A percentile compares a stretch with the other conserved stretches of the same genome.
Evolutionary conservation across 2,329 filamentous ascomycete genomes (phyloP).

Genomic region (Fusarium beomiforme): DNA sequence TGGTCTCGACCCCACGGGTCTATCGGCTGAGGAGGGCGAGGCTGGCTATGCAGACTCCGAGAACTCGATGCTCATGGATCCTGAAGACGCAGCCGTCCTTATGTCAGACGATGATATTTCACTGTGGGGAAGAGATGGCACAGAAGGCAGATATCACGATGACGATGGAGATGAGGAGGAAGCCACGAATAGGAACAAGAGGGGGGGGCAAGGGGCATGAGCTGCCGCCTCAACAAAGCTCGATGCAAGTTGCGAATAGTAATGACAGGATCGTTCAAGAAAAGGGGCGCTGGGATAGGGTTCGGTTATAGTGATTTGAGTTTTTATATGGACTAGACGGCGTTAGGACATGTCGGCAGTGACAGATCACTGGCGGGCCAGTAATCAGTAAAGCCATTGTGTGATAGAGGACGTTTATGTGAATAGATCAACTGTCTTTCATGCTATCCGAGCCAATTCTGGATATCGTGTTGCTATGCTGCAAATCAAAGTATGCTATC

Average conservation of each 20-base stretch:
- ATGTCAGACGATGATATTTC: slow-evolving; percentile 70
- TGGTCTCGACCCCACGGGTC: slow-evolving; percentile 38
- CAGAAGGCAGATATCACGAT: slow-evolving; percentile 47
- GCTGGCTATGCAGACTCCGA: slow-evolving; percentile 57
- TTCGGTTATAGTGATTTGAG: neutral
- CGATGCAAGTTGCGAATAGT: slow-evolving; percentile 5
- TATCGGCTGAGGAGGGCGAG: slow-evolving; percentile 47
- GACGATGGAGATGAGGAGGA: slow-evolving; percentile 46
- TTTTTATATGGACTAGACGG: slow-evolving; percentile 29
- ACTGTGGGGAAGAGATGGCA: slow-evolving; percentile 60
- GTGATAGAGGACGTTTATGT: slow-evolving; percentile 1
- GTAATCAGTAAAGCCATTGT: slow-evolving; percentile 1
- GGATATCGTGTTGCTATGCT: slow-evolving; percentile 35
- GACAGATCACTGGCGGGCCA: neutral
- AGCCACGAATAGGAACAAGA: slow-evolving; percentile 24
- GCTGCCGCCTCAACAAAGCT: neutral
- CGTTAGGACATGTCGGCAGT: slow-evolving; percentile 27
- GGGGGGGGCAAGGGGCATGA: slow-evolving; percentile 11
- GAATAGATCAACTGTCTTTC: neutral
- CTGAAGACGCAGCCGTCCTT: slow-evolving; percentile 62
- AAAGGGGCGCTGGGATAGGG: neutral
- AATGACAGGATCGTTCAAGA: slow-evolving; percentile 1
- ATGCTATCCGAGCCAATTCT: slow-evolving; percentile 24
- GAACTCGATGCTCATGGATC: slow-evolving; percentile 53
- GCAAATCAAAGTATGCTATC: slow-evolving; percentile 11